Conservation (phyloP, 108 stramenopile species). For the Discostella pseudostelligera region DNA sequence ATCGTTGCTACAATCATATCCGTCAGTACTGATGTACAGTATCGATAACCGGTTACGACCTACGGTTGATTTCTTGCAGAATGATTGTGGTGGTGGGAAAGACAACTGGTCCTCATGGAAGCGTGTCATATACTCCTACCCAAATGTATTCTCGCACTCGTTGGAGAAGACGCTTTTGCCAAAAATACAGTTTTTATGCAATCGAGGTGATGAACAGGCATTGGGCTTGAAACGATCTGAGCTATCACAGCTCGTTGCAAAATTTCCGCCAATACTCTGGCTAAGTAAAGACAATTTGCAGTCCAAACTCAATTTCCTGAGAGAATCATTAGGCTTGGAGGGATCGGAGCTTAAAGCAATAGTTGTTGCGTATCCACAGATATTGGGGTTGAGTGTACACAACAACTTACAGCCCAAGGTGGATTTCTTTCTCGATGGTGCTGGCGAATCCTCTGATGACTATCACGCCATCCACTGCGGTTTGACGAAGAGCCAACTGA, state of each 20-base stretch:
- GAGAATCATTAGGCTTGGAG: constrained; percentile 20
- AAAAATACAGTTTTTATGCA: constrained; percentile 21
- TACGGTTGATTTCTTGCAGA: constrained; percentile 26
- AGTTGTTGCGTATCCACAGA: constrained; percentile 48
- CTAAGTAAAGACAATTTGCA: constrained; percentile 37
- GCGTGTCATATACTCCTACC: constrained; percentile 25
- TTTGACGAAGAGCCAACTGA: constrained; percentile 33
- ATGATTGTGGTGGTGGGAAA: constrained; percentile 31
- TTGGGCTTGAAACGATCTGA: constrained; percentile 36
- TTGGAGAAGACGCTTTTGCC: constrained; percentile 35
- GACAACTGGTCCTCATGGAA: constrained; percentile 35
- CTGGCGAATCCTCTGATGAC: constrained; percentile 1
- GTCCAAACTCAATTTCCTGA: constrained; percentile 40
- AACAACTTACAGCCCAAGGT: constrained; percentile 44
- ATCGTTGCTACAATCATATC: constrained; percentile 33
- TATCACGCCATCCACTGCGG: constrained; percentile 15
- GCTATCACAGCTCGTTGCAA: constrained; percentile 36
- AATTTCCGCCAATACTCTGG: constrained; percentile 50
- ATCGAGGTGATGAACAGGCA: not conserved
- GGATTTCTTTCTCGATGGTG: constrained; percentile 32
- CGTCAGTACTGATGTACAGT: constrained; percentile 42
- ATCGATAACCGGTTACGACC: constrained; percentile 34
- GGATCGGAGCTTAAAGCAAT: constrained; percentile 24
- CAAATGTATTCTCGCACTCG: constrained; percentile 39
- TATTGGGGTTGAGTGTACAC: constrained; percentile 45